These are phyloP conservation scores for Coprinellus aureogranulatus DNA, from an alignment of 768 basidiomycete species.

Conservation along the genomic window DNA sequence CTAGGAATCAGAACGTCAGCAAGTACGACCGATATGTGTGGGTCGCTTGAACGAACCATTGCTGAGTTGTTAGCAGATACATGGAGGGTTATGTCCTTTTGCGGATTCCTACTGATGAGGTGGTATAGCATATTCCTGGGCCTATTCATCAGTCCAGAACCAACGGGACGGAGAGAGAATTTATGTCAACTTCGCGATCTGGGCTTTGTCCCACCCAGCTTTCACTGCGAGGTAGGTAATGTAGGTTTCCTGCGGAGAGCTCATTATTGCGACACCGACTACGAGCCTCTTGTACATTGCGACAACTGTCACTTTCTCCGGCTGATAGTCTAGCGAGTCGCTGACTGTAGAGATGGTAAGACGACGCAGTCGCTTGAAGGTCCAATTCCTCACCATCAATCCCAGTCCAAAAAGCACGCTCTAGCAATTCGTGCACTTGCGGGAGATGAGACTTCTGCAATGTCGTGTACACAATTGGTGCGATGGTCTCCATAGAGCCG, in stretches of 20 bases:
- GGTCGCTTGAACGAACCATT: slow-evolving; percentile 53
- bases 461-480: slow-evolving; percentile 62
- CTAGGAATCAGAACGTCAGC: slow-evolving; percentile 33
- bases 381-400: slow-evolving; percentile 55
- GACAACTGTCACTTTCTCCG: slow-evolving; percentile 74
- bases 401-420: slow-evolving; percentile 73
- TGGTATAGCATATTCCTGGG: slow-evolving; percentile 74
- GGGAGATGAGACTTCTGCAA: slow-evolving; percentile 57
- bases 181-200: slow-evolving; percentile 63
- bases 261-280: slow-evolving; percentile 70
- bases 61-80: slow-evolving; percentile 81
- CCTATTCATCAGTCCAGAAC: neutral
- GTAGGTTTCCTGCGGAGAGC: slow-evolving; percentile 77
- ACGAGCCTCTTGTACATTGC: slow-evolving; percentile 70
- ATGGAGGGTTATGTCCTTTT: slow-evolving; percentile 77
- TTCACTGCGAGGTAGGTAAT: slow-evolving; percentile 80
- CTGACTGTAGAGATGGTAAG: slow-evolving; percentile 44
- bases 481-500: slow-evolving; percentile 35
- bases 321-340: slow-evolving; percentile 64
- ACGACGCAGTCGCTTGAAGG: slow-evolving; percentile 3
- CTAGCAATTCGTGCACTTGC: slow-evolving; percentile 71
- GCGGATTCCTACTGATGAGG: slow-evolving; percentile 66
- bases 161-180: neutral
- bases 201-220: slow-evolving; percentile 76
- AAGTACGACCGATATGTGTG: neutral